These are phyloP conservation scores for Phymatotrichopsis omnivora DNA, from an alignment of 2,329 filamentous ascomycete species.

Conservation along the genomic window DNA sequence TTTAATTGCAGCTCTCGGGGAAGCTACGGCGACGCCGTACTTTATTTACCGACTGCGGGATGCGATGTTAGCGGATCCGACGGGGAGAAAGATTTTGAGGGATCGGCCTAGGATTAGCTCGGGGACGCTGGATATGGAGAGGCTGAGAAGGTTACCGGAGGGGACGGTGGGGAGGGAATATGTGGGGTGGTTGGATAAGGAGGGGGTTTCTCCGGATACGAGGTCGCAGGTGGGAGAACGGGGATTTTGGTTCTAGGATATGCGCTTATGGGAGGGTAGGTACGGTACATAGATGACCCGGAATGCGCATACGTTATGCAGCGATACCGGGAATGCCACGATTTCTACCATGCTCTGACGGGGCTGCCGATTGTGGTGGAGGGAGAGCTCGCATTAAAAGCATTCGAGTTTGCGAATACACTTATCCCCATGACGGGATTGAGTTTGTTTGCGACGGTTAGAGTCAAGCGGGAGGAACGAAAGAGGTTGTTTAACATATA, in stretches of 20 bases:
- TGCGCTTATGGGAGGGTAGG: too few species aligned
- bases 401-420: slow-evolving; percentile 94
- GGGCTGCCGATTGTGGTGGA: slow-evolving; percentile 86
- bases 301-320: slow-evolving; percentile 99
- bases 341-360: slow-evolving; percentile 93
- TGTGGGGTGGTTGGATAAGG: slow-evolving; percentile 81
- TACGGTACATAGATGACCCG: slow-evolving; percentile 86
- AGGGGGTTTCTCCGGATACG: slow-evolving; percentile 88
- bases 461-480: slow-evolving; percentile 53
- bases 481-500: slow-evolving; percentile 63
- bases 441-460: slow-evolving; percentile 60
- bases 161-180: slow-evolving; percentile 75
- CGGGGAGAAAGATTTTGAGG: slow-evolving; percentile 81
- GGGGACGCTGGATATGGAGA: slow-evolving; percentile 50
- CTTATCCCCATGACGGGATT: slow-evolving; percentile 89
- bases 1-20: slow-evolving; percentile 86
- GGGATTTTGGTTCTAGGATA: too few species aligned
- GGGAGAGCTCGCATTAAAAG: slow-evolving; percentile 94
- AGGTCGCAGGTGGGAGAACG: slow-evolving; percentile 57
- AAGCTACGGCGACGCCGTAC: slow-evolving; percentile 87
- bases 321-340: slow-evolving; percentile 91
- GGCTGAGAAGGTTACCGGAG: slow-evolving; percentile 60
- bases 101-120: slow-evolving; percentile 84
- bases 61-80: slow-evolving; percentile 76
- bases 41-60: slow-evolving; percentile 87